Base-by-base conservation (phyloP, 768 basidiomycete species). In the Hysterangium stoloniferum region DNA sequence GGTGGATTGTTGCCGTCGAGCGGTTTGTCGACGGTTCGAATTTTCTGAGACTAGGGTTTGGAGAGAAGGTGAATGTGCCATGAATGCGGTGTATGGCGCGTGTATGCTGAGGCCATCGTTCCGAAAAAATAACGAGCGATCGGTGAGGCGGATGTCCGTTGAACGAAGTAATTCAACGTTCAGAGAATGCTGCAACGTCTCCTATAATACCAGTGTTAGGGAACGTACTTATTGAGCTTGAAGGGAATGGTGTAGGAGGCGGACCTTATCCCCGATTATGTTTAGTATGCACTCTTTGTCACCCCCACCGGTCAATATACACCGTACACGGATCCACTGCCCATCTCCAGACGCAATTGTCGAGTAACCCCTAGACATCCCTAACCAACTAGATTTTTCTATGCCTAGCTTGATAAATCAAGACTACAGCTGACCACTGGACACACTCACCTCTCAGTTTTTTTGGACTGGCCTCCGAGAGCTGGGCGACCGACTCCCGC, bases 341-440 rank as follows among this genome's bases (percentile, higher is more conserved):
- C 80, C 82, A 6, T 72, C 65, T 29, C 71, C 70, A 24, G 42
- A 38, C 34, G 48, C 45, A 19, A 35, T 49, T 32, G 46, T 36
- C 12, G 32, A 41, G 29, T 43, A 45, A 20, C 71, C 71, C 55
- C 76, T 78, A 34, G 76, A 65, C 15, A 85, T 70, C 12, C 73
- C 72, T 37, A 84, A 73, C 84, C 84, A 86, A 58, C 78, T 85
- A 17, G 80, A 70, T 66, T 82, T 86, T 59, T 89, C 85, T 88
- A 59, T 13, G 17, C 20, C 2, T 24, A 40, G 37, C n/a, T 33
- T 19, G 8, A 28, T 9, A 15, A 24, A 19, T 9, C 17, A 9
- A 4, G 13, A 25, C 24, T 9, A 13, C 20, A 15, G 20, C 36
- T 52, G n/a, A 1, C n/a, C 6, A 1, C 6, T 17, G 6, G 13